Percentiles rank a stretch among this genome's conserved stretches.
phyloP scores from a whole-genome alignment of 768 basidiomycete genomes.

The Psilocybe sp. region DNA sequence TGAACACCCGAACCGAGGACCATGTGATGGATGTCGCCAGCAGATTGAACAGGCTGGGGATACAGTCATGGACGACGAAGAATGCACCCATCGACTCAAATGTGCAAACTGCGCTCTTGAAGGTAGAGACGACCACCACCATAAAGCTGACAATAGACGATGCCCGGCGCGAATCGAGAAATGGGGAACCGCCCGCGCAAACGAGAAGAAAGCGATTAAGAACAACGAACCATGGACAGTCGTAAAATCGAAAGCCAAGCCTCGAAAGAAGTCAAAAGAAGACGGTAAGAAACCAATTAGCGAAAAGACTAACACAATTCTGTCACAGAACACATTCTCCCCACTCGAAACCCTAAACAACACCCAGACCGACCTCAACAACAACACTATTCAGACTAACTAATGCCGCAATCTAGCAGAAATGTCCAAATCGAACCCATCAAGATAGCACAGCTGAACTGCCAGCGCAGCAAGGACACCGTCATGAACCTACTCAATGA shows the following conservation, averaged over 20 bases:
- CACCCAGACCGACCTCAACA: not conserved
- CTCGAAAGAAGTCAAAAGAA: not conserved
- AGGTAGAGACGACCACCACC: constrained; percentile 1
- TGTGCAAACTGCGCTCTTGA: constrained; percentile 4
- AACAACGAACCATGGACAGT: constrained; percentile 9
- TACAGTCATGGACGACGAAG: too few species aligned
- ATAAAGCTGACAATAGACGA: constrained; percentile 5
- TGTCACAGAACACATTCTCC: not conserved
- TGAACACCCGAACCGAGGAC: too few species aligned
- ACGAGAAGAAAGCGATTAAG: constrained; percentile 3
- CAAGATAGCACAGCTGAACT: constrained; percentile 15
- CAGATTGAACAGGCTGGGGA: too few species aligned
- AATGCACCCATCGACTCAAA: too few species aligned
- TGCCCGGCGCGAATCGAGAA: constrained; percentile 9
- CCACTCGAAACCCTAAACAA: not conserved
- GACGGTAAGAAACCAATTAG: not conserved
- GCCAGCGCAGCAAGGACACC: constrained; percentile 11
- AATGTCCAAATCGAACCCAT: constrained; percentile 7
- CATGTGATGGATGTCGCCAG: too few species aligned
- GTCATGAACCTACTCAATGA: constrained; percentile 13
- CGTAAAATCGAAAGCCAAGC: constrained; percentile 1
- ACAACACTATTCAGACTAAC: not conserved
- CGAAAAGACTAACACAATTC: not conserved
- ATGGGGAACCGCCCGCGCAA: constrained; percentile 7
- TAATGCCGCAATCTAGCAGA: not conserved